Conservation (phyloP, 73 alveolate genomes). For the Paramecium pentaurelia region DNA sequence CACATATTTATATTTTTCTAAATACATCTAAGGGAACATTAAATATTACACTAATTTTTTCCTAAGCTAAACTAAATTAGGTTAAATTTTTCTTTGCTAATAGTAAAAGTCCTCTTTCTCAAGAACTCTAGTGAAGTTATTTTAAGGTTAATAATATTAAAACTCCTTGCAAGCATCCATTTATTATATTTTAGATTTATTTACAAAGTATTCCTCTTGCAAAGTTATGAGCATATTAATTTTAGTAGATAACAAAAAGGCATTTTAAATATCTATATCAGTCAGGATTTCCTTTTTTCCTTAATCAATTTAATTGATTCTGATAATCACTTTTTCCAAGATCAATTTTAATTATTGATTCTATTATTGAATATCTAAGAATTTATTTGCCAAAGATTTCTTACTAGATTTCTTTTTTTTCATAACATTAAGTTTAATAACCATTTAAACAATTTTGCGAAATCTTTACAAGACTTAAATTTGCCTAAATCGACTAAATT, state of each 20-base stretch:
- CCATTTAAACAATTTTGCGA: background rate
- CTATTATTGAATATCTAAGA: background rate
- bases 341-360: too few relatives aligned
- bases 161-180: slow-evolving; percentile 32
- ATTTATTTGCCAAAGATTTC: background rate
- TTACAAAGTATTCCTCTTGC: background rate
- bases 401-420: background rate
- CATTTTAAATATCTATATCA: background rate
- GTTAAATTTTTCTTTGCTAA: background rate
- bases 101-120: background rate
- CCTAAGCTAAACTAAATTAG: background rate
- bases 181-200: background rate
- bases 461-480: background rate
- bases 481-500: background rate
- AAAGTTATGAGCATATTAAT: background rate
- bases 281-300: slow-evolving; percentile 1
- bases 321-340: background rate
- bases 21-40: slow-evolving; percentile 3
- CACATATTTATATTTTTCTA: slow-evolving; percentile 22
- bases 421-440: background rate
- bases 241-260: background rate
- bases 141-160: background rate
- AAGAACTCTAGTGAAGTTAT: background rate
- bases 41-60: slow-evolving; percentile 14
- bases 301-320: background rate